Evolutionary conservation across 2,329 filamentous ascomycete genomes (phyloP).

Genomic region (Colletotrichum viniferum): DNA sequence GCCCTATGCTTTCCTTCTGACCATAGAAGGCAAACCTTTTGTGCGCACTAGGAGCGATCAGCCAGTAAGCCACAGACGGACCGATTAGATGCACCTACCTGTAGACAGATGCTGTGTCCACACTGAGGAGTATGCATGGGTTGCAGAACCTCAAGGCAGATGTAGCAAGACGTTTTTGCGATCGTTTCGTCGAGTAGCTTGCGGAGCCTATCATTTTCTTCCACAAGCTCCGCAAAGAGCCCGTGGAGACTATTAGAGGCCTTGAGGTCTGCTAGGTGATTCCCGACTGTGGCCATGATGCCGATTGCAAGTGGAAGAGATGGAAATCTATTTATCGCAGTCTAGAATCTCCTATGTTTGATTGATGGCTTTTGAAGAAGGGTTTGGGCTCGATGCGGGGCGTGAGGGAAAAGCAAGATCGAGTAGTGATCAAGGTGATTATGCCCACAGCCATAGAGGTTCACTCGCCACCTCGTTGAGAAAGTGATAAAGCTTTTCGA

Average conservation of each 20-base stretch:
- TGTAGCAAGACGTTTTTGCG: background rate
- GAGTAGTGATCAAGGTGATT: background rate
- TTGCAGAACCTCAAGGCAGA: background rate
- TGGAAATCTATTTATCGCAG: background rate
- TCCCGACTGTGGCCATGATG: background rate
- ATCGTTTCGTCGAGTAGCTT: background rate
- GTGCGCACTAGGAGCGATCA: background rate
- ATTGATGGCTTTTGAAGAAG: background rate
- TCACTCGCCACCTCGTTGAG: background rate
- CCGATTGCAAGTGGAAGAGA: background rate
- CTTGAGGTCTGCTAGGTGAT: background rate
- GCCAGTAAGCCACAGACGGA: fast-evolving
- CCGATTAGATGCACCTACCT: background rate
- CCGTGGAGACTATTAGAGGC: background rate
- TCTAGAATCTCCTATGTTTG: background rate
- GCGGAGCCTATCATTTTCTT: background rate
- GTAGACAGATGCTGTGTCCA: background rate
- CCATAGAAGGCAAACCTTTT: background rate
- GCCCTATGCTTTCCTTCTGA: background rate
- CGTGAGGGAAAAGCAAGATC: background rate
- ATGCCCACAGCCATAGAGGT: background rate
- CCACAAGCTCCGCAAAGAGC: background rate
- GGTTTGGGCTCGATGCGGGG: background rate
- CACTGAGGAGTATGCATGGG: background rate
- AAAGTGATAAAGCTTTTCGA: background rate